phyloP scores from a whole-genome alignment of 305 asterid genomes.

The Rubia tinctorum region DNA sequence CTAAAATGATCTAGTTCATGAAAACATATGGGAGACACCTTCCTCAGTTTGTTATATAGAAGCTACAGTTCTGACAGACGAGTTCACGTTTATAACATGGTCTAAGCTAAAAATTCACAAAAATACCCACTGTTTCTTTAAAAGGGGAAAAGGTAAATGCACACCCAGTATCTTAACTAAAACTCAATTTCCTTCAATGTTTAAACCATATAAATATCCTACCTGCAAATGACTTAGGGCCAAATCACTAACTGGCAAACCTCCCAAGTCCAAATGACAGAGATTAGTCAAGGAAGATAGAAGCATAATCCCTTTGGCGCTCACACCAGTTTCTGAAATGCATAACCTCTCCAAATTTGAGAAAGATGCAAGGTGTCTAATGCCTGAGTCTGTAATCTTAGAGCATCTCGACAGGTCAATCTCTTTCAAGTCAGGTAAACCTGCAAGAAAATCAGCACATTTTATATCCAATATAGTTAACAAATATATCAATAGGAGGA shows the following conservation, averaged over 20 bases:
- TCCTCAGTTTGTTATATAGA: conserved; percentile 1
- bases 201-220: conserved; percentile 7
- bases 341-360: conserved; percentile 66
- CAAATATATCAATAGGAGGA: conserved; percentile 8
- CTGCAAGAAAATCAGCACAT: conserved; percentile 35
- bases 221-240: conserved; percentile 82
- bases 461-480: not conserved
- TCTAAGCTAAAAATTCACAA: not conserved
- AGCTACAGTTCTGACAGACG: not conserved
- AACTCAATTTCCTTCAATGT: conserved; percentile 8
- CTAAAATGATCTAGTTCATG: not conserved
- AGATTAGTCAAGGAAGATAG: conserved; percentile 67
- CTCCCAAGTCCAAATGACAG: conserved; percentile 73
- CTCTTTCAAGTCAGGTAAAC: conserved; percentile 69
- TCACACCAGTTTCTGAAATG: conserved; percentile 81
- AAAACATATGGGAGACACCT: not conserved
- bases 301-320: conserved; percentile 53
- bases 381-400: conserved; percentile 75
- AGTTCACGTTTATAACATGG: not conserved
- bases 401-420: conserved; percentile 81
- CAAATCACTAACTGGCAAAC: conserved; percentile 70
- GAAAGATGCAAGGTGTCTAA: conserved; percentile 63
- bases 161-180: not conserved
- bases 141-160: not conserved
- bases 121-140: not conserved